These are phyloP conservation scores for Setaria viridis DNA, from an alignment of 202 grass and related monocot species.

Conservation along the genomic window DNA sequence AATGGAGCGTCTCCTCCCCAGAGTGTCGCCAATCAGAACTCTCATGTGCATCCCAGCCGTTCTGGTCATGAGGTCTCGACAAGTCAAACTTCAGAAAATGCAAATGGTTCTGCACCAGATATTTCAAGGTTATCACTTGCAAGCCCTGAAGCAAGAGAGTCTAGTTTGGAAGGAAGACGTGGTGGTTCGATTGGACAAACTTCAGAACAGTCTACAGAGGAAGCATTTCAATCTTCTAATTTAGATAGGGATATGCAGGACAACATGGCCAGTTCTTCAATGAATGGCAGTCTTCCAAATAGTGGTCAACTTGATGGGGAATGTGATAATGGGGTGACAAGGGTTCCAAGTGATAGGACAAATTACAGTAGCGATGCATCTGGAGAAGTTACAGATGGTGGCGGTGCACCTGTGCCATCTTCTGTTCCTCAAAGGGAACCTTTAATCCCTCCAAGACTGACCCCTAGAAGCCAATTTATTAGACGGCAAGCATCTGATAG, in stretches of 20 bases:
- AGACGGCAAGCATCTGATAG: conserved; percentile 64
- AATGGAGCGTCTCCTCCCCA: conserved; percentile 57
- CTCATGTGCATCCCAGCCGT: conserved; percentile 42
- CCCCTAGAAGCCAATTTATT: conserved; percentile 47
- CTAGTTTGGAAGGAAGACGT: conserved; percentile 52
- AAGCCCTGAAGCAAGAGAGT: conserved; percentile 59
- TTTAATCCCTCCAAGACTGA: conserved; percentile 59
- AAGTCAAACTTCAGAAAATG: conserved; percentile 53
- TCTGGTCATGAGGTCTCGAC: conserved; percentile 36
- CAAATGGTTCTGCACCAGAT: conserved; percentile 56
- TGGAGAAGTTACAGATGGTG: conserved; percentile 74
- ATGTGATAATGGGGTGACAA: conserved; percentile 62
- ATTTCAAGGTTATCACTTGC: conserved; percentile 50
- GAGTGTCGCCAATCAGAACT: conserved; percentile 44
- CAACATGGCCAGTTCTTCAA: conserved; percentile 42
- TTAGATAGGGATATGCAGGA: conserved; percentile 49
- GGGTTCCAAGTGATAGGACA: conserved; percentile 70
- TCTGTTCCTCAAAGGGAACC: conserved; percentile 64
- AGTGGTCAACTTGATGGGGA: conserved; percentile 59
- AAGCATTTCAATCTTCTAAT: conserved; percentile 53
- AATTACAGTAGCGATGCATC: conserved; percentile 79
- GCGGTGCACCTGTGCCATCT: conserved; percentile 46
- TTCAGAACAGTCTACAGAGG: conserved; percentile 48
- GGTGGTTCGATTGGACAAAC: conserved; percentile 51
- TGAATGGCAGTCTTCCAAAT: conserved; percentile 63